Base-by-base conservation (phyloP, 768 basidiomycete species). In the Flagelloscypha sp. region DNA sequence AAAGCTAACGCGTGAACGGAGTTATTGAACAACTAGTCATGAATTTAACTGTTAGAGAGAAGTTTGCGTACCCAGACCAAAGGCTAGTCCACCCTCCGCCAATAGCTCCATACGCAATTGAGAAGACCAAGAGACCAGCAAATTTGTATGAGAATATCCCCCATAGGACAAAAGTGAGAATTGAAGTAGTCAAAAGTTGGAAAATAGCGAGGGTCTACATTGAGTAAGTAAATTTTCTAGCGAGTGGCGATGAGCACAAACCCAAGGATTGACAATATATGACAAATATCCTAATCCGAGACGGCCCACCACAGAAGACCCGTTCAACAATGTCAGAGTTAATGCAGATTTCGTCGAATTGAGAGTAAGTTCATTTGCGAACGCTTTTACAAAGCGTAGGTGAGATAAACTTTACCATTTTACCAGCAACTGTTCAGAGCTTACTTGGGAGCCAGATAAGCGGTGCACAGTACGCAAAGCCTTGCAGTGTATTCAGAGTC, bases 111-210 rank as follows among this genome's bases (percentile, higher is more conserved):
- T 54, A 57, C 1, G 30, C 48, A 12, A 57, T 38, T 10, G 52
- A 42, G 22, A 50, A 58, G 8, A 40, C 41, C 3, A 56, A 33
- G 3, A 58, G 40, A 0, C 54, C 55, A 4, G 41, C 42, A 15
- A 56, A 44, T 1, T 49, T 45, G 30, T 44, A 41, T 18, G 52
- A 52, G 0, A 53, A 37, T 6, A 55, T 37, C 15, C 56, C 56
- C 56, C 56, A 58, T 8, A 56, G 40, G 12, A 57, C 23, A 42
- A 58, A 57, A 1, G 52, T 55, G n/a, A 43, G 40, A 11, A 50
- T 19, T 1, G 54, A 54, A 7, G 44, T 42, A 8, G 36, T 23
- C 3, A 50, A 11, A n/a, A 56, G 47, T 7, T 35, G 41, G 7
- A 23, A 12, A 16, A 49, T 21, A 1, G 48, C 48, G 16, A 49